Evolutionary conservation across 2,329 filamentous ascomycete genomes (phyloP), one percentile per base, ranked within the genome.

Genomic region (Xylariaceae sp.): DNA sequence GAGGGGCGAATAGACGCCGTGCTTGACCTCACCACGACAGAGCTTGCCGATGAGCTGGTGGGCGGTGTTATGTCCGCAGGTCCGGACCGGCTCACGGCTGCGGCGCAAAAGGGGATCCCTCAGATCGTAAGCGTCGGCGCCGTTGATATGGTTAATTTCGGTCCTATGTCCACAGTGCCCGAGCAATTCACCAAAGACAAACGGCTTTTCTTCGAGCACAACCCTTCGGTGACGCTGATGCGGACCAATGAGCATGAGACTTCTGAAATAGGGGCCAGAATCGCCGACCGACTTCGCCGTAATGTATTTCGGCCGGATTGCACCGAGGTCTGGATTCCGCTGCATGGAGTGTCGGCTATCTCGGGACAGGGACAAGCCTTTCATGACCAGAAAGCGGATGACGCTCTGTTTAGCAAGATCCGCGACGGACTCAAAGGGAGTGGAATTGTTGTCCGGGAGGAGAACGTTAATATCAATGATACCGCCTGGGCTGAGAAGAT

Each of bases 1-100:
- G 77, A 83, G 53, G 71, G 70, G 0, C 65, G 68, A n/a, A 67
- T 88, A 2, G 80, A 86, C 55, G 84, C 78, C 1, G 74, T 87
- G 0, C 65, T 87, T 3, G 85, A 88, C 56, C 64, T 88, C n/a
- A 88, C 85, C 0, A 87, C 83, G 0, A 85, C 82, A 0, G 85
- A 88, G 56, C 72, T 86, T 16, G 78, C 77, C 35, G 84, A 88
- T 55, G 66, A 80, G 37, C 51, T 86, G 1, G 75, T 77, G 14
- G 84, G 81, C 0, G 83, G 84, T 0, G 72, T 80, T 3, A 75
- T 88, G 66, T 75, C 72, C 22, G 82, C 83, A 0, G 82, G 79
- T 0, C 65, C 71, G 1, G 56, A 67, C 5, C 69, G 85, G 19
- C 68, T 88, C 2, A 72, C 75, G 19, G 79, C 80, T 0, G 80